Conservation (phyloP, 2,329 filamentous ascomycete species). For the Clarireedia hainanense region DNA sequence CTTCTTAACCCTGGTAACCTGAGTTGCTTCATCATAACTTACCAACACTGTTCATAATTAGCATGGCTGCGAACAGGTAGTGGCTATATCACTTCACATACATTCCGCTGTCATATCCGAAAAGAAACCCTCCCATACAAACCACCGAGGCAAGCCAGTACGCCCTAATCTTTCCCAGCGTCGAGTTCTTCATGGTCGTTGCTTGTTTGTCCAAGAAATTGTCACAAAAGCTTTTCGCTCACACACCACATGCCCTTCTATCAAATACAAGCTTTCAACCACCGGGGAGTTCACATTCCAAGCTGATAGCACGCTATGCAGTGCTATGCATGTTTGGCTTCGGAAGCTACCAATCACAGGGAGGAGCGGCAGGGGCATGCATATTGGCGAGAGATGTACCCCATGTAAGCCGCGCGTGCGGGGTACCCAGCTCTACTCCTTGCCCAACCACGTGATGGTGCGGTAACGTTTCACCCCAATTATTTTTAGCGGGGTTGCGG, state of each 20-base stretch:
- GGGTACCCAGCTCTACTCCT: not conserved
- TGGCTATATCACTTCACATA: constrained; percentile 16
- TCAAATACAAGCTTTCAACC: not conserved
- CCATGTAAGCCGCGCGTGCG: not conserved
- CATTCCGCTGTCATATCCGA: constrained; percentile 38
- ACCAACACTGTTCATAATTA: constrained; percentile 27
- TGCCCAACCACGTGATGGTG: not conserved
- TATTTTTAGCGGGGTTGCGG: not conserved
- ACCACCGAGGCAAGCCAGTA: constrained; percentile 45
- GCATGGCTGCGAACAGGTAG: not conserved
- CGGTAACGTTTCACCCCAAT: not conserved
- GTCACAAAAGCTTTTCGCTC: too few relatives aligned
- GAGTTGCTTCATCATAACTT: not conserved
- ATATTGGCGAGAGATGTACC: too few relatives aligned
- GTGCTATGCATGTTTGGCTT: not conserved
- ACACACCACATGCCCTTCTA: too few relatives aligned
- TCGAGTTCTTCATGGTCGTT: constrained; percentile 16
- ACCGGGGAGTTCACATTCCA: not conserved
- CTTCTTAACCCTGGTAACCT: not conserved
- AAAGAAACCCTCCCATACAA: constrained; percentile 43
- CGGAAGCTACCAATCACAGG: not conserved
- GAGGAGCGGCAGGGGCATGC: not conserved
- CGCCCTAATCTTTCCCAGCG: constrained; percentile 35
- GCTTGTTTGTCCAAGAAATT: too few relatives aligned
- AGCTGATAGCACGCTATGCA: not conserved